phyloP scores from a whole-genome alignment of 2,329 filamentous ascomycete genomes.

The Colletotrichum caudatum region DNA sequence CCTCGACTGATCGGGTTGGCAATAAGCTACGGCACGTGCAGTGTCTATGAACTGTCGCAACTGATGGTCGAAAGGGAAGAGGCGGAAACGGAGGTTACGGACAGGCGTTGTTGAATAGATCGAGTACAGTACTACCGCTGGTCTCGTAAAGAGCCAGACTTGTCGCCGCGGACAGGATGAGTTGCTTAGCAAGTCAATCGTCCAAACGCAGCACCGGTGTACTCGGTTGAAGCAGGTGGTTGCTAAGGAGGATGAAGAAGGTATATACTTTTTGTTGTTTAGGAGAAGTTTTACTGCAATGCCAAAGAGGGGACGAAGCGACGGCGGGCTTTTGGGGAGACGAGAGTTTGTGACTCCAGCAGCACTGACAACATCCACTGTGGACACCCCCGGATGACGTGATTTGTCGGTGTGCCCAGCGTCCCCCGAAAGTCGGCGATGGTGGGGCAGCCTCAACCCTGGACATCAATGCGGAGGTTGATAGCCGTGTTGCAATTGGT shows the following conservation, averaged over 20 bases:
- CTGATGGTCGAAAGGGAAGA: conserved; percentile 7
- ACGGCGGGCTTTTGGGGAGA: conserved; percentile 33
- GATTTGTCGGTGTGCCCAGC: conserved; percentile 37
- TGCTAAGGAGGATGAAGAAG: conserved; percentile 1
- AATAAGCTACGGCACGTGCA: neutral
- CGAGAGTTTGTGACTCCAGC: conserved; percentile 15
- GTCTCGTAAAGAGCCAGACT: conserved; percentile 43
- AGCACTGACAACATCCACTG: conserved; percentile 15
- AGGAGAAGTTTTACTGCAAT: conserved; percentile 10
- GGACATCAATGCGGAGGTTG: conserved; percentile 8
- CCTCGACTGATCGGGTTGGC: neutral
- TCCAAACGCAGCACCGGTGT: conserved; percentile 43
- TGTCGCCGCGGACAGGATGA: conserved; percentile 43
- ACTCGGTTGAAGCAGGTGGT: conserved; percentile 40
- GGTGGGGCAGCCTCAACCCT: conserved; percentile 23
- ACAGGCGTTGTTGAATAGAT: conserved; percentile 4
- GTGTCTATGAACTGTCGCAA: neutral
- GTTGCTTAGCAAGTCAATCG: conserved; percentile 42
- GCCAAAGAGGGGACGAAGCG: conserved; percentile 28
- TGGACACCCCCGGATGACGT: conserved; percentile 39
- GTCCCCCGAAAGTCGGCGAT: conserved; percentile 38
- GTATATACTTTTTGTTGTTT: conserved; percentile 9
- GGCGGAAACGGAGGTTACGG: conserved; percentile 11
- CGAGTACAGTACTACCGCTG: conserved; percentile 43
- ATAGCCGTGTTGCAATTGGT: conserved; percentile 7